These are phyloP conservation scores for Barnettozyma hawaiiensis DNA, from an alignment of 1,139 yeast genomes.

Conservation along the genomic window DNA sequence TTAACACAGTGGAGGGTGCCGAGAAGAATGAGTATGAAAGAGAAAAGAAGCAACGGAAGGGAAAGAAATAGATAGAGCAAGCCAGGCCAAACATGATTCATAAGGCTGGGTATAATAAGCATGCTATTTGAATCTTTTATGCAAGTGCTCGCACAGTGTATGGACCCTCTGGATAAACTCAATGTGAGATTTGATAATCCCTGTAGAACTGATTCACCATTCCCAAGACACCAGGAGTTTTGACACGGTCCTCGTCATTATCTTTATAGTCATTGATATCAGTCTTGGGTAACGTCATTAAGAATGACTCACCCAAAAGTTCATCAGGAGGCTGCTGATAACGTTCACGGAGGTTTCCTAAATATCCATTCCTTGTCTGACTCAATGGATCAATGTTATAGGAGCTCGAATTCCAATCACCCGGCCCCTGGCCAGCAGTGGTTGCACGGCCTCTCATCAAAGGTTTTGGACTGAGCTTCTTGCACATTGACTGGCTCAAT, in stretches of 20 bases:
- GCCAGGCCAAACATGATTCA: no score
- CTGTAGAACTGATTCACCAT: conserved; percentile 79
- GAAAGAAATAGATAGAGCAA: conserved; percentile 34
- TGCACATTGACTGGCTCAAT: conserved; percentile 21
- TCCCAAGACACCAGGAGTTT: conserved; percentile 70
- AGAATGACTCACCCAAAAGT: conserved; percentile 26
- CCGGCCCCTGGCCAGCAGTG: conserved; percentile 12
- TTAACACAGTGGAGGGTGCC: conserved; percentile 89
- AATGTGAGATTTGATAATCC: conserved; percentile 35
- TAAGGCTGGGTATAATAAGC: background rate
- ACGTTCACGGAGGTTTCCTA: conserved; percentile 11
- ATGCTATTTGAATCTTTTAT: background rate
- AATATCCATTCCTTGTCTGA: conserved; percentile 3
- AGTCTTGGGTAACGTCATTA: conserved; percentile 27
- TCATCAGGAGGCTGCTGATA: conserved; percentile 3
- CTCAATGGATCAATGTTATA: conserved; percentile 4
- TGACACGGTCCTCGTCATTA: conserved; percentile 30
- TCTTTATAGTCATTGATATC: conserved; percentile 31
- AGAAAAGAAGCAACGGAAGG: conserved; percentile 66
- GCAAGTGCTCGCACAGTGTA: no score
- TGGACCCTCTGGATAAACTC: background rate
- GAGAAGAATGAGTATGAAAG: conserved; percentile 88
- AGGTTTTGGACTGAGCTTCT: conserved; percentile 7
- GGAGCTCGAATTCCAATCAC: conserved; percentile 10
- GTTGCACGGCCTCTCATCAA: conserved; percentile 8